Evolutionary conservation across 2,329 filamentous ascomycete genomes (phyloP).

Genomic region (Fusarium sp.): DNA sequence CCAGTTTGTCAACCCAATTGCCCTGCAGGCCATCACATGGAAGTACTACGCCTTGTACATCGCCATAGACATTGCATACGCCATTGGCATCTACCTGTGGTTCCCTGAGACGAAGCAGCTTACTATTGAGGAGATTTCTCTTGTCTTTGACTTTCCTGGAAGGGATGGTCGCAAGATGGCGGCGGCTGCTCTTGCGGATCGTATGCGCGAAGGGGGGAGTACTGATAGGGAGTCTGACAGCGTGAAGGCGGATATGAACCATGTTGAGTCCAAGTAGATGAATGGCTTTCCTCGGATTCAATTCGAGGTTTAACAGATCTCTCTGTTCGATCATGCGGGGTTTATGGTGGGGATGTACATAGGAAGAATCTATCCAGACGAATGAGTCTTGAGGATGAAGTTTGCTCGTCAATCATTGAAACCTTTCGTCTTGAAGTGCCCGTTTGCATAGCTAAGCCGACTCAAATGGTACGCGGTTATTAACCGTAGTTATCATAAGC

Average conservation of each 20-base stretch:
- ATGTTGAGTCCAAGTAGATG: neutral
- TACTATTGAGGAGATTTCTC: neutral
- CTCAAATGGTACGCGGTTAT: neutral
- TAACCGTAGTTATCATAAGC: neutral
- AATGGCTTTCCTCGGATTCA: neutral
- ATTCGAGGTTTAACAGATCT: neutral
- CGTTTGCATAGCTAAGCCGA: neutral
- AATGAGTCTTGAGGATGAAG: neutral
- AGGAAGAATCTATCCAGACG: neutral
- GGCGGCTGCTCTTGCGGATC: neutral
- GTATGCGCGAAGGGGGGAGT: neutral
- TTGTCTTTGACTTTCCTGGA: neutral
- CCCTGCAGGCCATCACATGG: neutral
- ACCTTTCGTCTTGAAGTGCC: neutral
- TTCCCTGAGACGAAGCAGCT: neutral
- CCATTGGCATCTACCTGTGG: neutral
- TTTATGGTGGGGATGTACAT: neutral
- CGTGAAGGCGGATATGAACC: neutral
- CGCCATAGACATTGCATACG: neutral
- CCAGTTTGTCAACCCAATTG: neutral
- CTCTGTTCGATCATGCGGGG: neutral
- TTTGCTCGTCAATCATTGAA: neutral
- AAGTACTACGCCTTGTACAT: neutral
- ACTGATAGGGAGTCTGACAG: neutral
- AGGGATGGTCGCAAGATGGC: neutral